Evolutionary conservation across 1,139 yeast genomes (phyloP).

Genomic region (Magnusiomyces fungicola): DNA sequence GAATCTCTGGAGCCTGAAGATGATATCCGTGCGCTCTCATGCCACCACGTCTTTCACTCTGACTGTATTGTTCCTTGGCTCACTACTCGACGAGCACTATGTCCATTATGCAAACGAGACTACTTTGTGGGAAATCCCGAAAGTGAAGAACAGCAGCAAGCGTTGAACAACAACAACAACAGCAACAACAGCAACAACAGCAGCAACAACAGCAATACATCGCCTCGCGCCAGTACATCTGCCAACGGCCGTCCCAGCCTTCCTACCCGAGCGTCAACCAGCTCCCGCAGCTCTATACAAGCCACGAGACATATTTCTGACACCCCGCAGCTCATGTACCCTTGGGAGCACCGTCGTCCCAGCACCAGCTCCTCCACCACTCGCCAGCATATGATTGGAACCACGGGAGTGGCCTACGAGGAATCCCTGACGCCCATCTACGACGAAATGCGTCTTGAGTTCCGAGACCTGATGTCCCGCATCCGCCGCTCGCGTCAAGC

Average conservation of each 20-base stretch:
- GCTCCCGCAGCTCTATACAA: not conserved
- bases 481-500: not conserved
- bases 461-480: slow-evolving; percentile 2
- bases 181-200: not conserved
- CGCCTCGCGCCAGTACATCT: too few species aligned
- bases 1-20: slow-evolving; percentile 60
- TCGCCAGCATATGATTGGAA: not conserved
- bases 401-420: slow-evolving; percentile 1
- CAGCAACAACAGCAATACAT: not conserved
- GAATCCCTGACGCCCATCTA: not conserved
- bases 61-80: slow-evolving; percentile 80
- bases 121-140: slow-evolving; percentile 18
- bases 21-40: slow-evolving; percentile 60
- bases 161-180: not conserved
- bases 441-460: slow-evolving; percentile 1
- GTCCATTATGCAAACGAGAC: slow-evolving; percentile 67
- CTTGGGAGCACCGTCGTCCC: slow-evolving; percentile 10
- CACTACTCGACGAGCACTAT: slow-evolving; percentile 64
- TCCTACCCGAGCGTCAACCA: not conserved
- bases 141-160: not conserved
- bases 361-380: not conserved
- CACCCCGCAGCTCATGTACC: slow-evolving; percentile 6
- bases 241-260: not conserved
- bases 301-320: not conserved
- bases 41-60: slow-evolving; percentile 79